A percentile compares a stretch with the other conserved stretches of the same genome.
phyloP scores from a whole-genome alignment of 208 protist genomes.

The Balamuthia mandrillaris region DNA sequence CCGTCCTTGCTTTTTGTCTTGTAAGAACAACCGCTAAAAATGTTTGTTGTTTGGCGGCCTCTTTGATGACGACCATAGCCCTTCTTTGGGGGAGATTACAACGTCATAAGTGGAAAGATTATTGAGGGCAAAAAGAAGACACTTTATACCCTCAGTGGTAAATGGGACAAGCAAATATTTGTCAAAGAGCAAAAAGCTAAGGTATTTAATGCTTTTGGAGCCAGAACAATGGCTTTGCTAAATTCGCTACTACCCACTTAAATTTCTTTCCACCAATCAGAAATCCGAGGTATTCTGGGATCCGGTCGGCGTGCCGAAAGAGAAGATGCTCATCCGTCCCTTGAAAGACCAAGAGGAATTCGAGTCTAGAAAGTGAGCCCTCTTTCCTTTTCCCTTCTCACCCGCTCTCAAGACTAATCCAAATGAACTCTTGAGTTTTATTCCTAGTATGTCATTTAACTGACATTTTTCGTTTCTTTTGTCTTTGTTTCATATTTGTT shows the following conservation, averaged over 20 bases:
- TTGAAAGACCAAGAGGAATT: slow-evolving; percentile 37
- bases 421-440: too few relatives aligned
- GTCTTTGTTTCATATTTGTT: not conserved
- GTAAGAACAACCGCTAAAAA: not conserved
- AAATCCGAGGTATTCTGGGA: slow-evolving; percentile 46
- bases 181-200: not conserved
- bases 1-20: not conserved
- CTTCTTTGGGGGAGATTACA: slow-evolving; percentile 69
- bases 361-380: slow-evolving; percentile 44
- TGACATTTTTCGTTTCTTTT: not conserved
- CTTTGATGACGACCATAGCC: slow-evolving; percentile 1
- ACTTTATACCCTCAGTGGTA: slow-evolving; percentile 61
- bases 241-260: too few relatives aligned
- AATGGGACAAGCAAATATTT: slow-evolving; percentile 61
- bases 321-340: slow-evolving; percentile 38
- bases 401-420: not conserved
- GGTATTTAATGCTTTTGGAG: too few relatives aligned
- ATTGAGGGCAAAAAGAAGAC: slow-evolving; percentile 48
- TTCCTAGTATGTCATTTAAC: not conserved
- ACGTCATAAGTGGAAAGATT: slow-evolving; percentile 63
- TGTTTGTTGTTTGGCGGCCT: not conserved
- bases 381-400: not conserved
- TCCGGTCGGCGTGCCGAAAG: not conserved
- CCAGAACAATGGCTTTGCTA: too few relatives aligned
- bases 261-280: not conserved